Conservation (phyloP, 2,329 filamentous ascomycete genomes). For the Dothideomycetes sp. region DNA sequence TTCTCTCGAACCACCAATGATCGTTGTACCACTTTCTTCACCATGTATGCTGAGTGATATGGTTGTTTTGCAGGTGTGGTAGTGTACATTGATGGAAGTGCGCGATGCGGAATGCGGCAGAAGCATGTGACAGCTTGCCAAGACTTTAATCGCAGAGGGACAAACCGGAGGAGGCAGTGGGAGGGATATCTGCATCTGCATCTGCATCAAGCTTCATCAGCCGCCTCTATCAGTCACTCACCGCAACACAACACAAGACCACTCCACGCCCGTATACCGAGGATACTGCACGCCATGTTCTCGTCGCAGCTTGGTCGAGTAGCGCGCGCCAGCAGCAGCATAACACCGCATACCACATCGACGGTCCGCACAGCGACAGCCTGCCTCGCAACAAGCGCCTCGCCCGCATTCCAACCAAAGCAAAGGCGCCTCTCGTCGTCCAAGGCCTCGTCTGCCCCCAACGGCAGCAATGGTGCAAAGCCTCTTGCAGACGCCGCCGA, state of each 20-base stretch:
- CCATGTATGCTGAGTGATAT: too few relatives aligned
- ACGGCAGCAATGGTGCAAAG: constrained; percentile 15
- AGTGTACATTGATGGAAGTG: too few relatives aligned
- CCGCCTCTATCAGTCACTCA: neutral
- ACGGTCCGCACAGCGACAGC: constrained; percentile 9
- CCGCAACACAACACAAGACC: neutral
- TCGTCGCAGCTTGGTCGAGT: constrained; percentile 8
- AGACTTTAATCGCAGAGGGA: too few relatives aligned
- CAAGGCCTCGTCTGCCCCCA: constrained; percentile 37
- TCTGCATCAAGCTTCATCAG: neutral
- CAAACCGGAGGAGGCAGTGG: too few relatives aligned
- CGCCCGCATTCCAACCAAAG: constrained; percentile 24
- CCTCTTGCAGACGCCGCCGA: constrained; percentile 13
- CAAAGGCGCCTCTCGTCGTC: constrained; percentile 40
- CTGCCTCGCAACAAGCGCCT: constrained; percentile 8
- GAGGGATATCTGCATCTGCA: too few relatives aligned
- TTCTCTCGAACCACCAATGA: too few relatives aligned
- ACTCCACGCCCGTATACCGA: neutral
- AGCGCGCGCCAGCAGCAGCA: constrained; percentile 1
- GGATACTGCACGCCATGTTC: constrained; percentile 4
- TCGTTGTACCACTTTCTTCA: too few relatives aligned
- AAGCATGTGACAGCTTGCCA: too few relatives aligned
- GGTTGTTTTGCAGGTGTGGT: too few relatives aligned
- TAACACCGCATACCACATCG: constrained; percentile 1
- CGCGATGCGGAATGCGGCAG: too few relatives aligned